A percentile compares a stretch with the other conserved stretches of the same genome.
phyloP scores from a whole-genome alignment of 2,329 filamentous ascomycete genomes.

The Trichoderma afroharzianum region DNA sequence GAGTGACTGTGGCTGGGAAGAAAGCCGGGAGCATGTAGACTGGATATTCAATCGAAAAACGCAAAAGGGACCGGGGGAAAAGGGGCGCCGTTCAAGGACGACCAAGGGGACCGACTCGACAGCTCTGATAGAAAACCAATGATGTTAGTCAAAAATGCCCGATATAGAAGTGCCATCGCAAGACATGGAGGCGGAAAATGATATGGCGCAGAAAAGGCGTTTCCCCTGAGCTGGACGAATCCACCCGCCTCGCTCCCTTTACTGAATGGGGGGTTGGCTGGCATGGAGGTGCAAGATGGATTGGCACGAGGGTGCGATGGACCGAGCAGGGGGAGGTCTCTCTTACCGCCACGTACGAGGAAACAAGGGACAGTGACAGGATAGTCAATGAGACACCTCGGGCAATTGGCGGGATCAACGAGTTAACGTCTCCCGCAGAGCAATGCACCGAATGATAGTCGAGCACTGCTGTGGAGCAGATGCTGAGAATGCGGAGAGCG shows the following conservation, averaged over 20 bases:
- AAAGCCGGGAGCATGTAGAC: slow-evolving; percentile 44
- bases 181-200: slow-evolving; percentile 15
- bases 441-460: slow-evolving; percentile 41
- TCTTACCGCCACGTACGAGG: slow-evolving; percentile 51
- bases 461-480: slow-evolving; percentile 42
- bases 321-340: slow-evolving; percentile 25
- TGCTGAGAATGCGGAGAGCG: slow-evolving; percentile 32
- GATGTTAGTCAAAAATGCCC: slow-evolving; percentile 29
- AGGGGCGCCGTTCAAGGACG: slow-evolving; percentile 45
- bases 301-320: slow-evolving; percentile 22
- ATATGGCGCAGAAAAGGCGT: slow-evolving; percentile 15
- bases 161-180: slow-evolving; percentile 22
- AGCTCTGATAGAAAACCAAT: slow-evolving; percentile 36
- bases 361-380: slow-evolving; percentile 37
- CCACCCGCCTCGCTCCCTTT: slow-evolving; percentile 27
- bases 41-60: slow-evolving; percentile 20
- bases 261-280: slow-evolving; percentile 25
- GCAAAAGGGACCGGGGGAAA: slow-evolving; percentile 41
- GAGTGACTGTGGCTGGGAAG: slow-evolving; percentile 55
- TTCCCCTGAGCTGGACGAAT: slow-evolving; percentile 20
- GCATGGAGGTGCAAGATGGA: slow-evolving; percentile 21
- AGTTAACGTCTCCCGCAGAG: slow-evolving; percentile 61
- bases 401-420: slow-evolving; percentile 55
- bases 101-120: slow-evolving; percentile 38
- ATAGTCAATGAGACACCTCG: slow-evolving; percentile 36